Base-by-base conservation (phyloP, 2,329 filamentous ascomycete genomes). In the Sporothrix sp. region DNA sequence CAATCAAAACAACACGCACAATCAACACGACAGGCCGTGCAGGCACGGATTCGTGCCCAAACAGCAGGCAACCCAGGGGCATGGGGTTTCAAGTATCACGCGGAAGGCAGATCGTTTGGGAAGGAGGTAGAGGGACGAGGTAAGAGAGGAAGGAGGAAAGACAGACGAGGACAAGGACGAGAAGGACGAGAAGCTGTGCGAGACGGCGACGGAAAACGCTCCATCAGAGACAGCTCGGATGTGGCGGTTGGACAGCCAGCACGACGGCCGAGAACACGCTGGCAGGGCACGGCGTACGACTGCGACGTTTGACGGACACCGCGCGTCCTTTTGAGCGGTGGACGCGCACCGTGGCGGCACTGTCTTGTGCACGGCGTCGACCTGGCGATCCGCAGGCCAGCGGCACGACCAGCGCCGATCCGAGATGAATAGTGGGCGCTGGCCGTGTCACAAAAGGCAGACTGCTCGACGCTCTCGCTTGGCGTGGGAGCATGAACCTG, bases 191-290 rank as follows among this genome's bases (percentile, higher is more conserved):
- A n/a, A n/a, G n/a, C n/a, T n/a, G n/a, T n/a, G n/a, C n/a, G n/a
- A n/a, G 38, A 18, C 8, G 32, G 25, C 23, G 7, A 48, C 45
- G 36, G 38, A 42, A 28, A 20, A 18, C 28, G 36, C 30, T 42
- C 37, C 30, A 43, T 37, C 38, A 50, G 48, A 50, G 48, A 50
- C 48, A 50, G 37, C 36, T n/a, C n/a, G n/a, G n/a, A n/a, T n/a
- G n/a, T n/a, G n/a, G n/a, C 21, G 20, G 20, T 21, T 38, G 36
- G 46, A 40, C n/a, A n/a, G n/a, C n/a, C n/a, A n/a, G n/a, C n/a
- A n/a, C n/a, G n/a, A n/a, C n/a, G n/a, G n/a, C n/a, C n/a, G n/a
- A n/a, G n/a, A n/a, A n/a, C n/a, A n/a, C n/a, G n/a, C n/a, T n/a
- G n/a, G n/a, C n/a, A n/a, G n/a, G n/a, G n/a, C n/a, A n/a, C n/a